Conservation (phyloP, 2,329 filamentous ascomycete species). For the Macroventuria anomochaeta region DNA sequence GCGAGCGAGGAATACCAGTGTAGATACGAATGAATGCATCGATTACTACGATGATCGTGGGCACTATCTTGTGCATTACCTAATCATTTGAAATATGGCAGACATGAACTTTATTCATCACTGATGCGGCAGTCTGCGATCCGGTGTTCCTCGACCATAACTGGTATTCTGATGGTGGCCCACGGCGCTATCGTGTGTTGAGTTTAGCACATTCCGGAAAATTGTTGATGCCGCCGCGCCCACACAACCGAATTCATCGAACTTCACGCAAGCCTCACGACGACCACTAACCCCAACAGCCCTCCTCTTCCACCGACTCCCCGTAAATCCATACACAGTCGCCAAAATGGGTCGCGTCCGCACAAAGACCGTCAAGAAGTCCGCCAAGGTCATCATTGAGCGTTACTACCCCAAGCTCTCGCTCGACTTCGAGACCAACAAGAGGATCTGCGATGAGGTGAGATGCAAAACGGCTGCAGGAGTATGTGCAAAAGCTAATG, state of each 20-base stretch:
- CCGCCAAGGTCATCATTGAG: conserved; percentile 99
- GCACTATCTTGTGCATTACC: too few species aligned
- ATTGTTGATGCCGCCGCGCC: background rate
- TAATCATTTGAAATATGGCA: too few species aligned
- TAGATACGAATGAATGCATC: background rate
- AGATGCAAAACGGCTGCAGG: conserved; percentile 2
- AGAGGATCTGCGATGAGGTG: conserved; percentile 95
- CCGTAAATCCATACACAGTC: conserved; percentile 36
- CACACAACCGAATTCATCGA: conserved; percentile 22
- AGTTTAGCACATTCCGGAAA: conserved; percentile 3
- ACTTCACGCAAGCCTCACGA: conserved; percentile 23
- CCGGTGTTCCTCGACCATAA: too few species aligned
- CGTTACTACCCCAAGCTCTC: conserved; percentile 83
- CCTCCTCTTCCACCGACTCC: conserved; percentile 33
- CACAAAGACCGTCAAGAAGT: conserved; percentile 76
- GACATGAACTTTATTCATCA: too few species aligned
- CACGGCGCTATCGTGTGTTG: conserved; percentile 4
- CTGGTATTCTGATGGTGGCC: too few species aligned
- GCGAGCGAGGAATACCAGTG: conserved; percentile 23
- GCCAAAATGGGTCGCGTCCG: conserved; percentile 63
- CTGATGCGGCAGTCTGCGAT: too few species aligned
- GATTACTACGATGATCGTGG: too few species aligned
- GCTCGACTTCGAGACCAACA: conserved; percentile 99
- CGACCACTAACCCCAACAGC: conserved; percentile 41
- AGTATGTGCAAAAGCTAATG: conserved; percentile 65